These are phyloP conservation scores for Geranium incanum DNA, from an alignment of 441 rosid genomes.

Conservation along the genomic window DNA sequence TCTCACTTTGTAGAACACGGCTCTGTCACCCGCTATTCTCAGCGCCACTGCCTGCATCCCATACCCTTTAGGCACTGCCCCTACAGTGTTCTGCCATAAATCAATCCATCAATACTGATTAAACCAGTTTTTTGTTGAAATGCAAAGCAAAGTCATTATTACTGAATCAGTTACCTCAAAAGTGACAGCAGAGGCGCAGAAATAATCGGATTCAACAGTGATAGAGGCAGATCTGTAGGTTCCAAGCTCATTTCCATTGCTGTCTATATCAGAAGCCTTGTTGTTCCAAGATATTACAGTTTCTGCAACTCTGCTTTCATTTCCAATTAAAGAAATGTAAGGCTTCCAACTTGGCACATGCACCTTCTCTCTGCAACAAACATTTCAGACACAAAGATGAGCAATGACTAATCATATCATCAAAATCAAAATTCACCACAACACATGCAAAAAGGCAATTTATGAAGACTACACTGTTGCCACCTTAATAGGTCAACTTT, in stretches of 20 bases:
- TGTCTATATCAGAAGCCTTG: slow-evolving; percentile 62
- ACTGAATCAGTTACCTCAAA: slow-evolving; percentile 47
- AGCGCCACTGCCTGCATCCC: slow-evolving; percentile 90
- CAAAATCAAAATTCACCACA: background rate
- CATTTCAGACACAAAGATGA: background rate
- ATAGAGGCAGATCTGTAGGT: slow-evolving; percentile 74
- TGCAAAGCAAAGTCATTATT: background rate
- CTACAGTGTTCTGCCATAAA: slow-evolving; percentile 62
- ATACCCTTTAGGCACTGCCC: slow-evolving; percentile 49
- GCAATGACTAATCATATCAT: background rate
- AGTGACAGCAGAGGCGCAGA: slow-evolving; percentile 74
- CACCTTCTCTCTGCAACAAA: slow-evolving; percentile 64
- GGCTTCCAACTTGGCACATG: slow-evolving; percentile 63
- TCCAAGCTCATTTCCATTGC: slow-evolving; percentile 49
- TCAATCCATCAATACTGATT: background rate
- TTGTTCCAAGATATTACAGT: slow-evolving; percentile 62
- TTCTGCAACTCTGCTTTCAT: slow-evolving; percentile 29
- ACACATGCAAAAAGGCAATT: background rate
- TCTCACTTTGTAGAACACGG: slow-evolving; percentile 61
- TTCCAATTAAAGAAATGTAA: slow-evolving; percentile 67
- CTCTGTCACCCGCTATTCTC: slow-evolving; percentile 62
- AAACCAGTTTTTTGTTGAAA: background rate
- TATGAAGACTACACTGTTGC: background rate
- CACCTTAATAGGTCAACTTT: slow-evolving; percentile 2
- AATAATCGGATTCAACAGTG: slow-evolving; percentile 59